These are phyloP conservation scores for Millerozyma miso DNA, from an alignment of 805 yeast genomes.

Conservation along the genomic window DNA sequence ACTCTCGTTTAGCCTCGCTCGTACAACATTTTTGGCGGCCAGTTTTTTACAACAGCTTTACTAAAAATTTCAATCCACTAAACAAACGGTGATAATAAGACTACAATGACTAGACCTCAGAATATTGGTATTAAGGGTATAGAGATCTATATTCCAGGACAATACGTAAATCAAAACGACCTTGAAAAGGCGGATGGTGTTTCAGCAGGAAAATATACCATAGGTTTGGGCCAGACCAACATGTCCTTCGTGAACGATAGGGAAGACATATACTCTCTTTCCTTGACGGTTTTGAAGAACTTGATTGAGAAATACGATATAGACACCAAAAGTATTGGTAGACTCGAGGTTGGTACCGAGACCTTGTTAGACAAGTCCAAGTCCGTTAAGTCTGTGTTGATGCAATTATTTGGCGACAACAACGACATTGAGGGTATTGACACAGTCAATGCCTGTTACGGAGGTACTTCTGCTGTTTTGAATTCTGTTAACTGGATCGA, in stretches of 20 bases:
- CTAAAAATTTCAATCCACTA: no score
- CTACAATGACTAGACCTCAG: constrained; percentile 21
- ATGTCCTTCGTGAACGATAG: constrained; percentile 97
- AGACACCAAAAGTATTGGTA: constrained; percentile 78
- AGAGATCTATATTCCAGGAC: constrained; percentile 80
- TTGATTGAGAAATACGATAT: constrained; percentile 77
- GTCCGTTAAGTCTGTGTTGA: constrained; percentile 91
- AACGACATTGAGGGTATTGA: constrained; percentile 93
- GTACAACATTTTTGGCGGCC: background rate
- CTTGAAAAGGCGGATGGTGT: constrained; percentile 82
- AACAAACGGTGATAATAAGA: background rate
- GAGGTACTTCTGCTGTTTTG: constrained; percentile 94
- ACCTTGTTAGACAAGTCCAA: constrained; percentile 95
- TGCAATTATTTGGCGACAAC: constrained; percentile 89
- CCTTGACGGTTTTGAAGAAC: constrained; percentile 80
- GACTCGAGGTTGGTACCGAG: constrained; percentile 98
- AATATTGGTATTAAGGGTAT: constrained; percentile 97
- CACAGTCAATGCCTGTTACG: constrained; percentile 95
- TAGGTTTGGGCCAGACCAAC: constrained; percentile 97
- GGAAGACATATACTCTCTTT: constrained; percentile 93
- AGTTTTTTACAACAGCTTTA: constrained; percentile 1
- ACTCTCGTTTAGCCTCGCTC: background rate
- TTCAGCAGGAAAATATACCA: constrained; percentile 93
- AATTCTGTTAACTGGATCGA: constrained; percentile 95
- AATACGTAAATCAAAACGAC: constrained; percentile 76